Base-by-base conservation (phyloP, 352 stramenopile species). In the Phytophthora syringae region DNA sequence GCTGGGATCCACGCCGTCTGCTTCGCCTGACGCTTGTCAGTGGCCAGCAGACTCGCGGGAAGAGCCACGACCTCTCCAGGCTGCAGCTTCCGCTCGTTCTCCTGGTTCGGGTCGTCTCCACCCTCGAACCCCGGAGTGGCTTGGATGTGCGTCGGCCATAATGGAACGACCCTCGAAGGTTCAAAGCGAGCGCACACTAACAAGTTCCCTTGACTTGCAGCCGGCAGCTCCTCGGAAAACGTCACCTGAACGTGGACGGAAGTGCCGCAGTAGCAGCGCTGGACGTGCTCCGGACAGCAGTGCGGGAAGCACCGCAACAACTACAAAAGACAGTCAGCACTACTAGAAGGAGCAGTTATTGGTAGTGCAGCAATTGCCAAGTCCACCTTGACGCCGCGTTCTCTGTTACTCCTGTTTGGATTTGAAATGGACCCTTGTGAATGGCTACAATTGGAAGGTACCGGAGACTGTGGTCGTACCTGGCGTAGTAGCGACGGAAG, bases 211-310 rank as follows among this genome's bases (percentile, higher is more conserved):
- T 61, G 42, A 7, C 15, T 28, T 9, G 43, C 21, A 16, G 49
- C 15, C n/a, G n/a, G 11, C 22, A 60, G 21, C 20, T 69, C 54
- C 7, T 37, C 27, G 1, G 30, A 18, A 27, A 77, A 72, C 13
- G 62, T 70, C 34, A 72, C 62, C 18, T 60, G 54, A 1, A 82
- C 10, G 48, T 82, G 66, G 7, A 83, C 16, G 22, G 72, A 77
- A 20, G 53, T 65, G 21, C 68, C 72, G 52, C 75, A 80, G 56
- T 83, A 83, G 28, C 72, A 72, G 3, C 75, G 68, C 25, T 52
- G 44, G 5, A 68, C 45, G 53, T 83, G 75, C 21, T 72, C 64
- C 16, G 71, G 71, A 40, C 75, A 83, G 56, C 75, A 83, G 49
- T 83, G 75, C 22, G 75, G n/a, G n/a, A n/a, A n/a, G n/a, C n/a